These are phyloP conservation scores for Chalciporus piperatus DNA, from an alignment of 768 basidiomycete species.

Conservation along the genomic window DNA sequence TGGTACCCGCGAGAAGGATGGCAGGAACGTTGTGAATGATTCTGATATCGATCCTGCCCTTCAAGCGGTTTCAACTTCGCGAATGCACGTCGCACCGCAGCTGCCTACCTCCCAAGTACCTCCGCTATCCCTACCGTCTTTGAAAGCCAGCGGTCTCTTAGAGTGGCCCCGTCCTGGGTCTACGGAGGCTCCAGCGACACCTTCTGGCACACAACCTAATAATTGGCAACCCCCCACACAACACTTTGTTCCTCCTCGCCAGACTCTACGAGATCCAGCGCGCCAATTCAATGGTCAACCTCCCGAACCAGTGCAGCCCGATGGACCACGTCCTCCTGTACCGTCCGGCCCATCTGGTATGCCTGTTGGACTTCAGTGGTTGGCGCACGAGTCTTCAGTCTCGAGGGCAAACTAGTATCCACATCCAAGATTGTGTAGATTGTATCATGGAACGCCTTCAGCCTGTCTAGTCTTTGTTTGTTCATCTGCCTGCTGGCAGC, in stretches of 20 bases:
- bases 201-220: slow-evolving; percentile 9
- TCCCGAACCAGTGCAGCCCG: background rate
- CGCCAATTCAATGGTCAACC: slow-evolving; percentile 16
- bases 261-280: slow-evolving; percentile 17
- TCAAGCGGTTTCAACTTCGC: slow-evolving; percentile 22
- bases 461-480: background rate
- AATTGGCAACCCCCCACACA: slow-evolving; percentile 26
- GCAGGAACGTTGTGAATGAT: slow-evolving; percentile 24
- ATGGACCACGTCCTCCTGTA: slow-evolving; percentile 15
- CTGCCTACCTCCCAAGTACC: slow-evolving; percentile 2
- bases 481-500: background rate
- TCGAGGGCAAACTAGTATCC: slow-evolving; percentile 23
- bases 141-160: slow-evolving; percentile 71
- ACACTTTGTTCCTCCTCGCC: slow-evolving; percentile 19
- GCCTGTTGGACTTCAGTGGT: slow-evolving; percentile 70
- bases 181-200: slow-evolving; percentile 19
- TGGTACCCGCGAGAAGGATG: slow-evolving; percentile 28
- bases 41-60: slow-evolving; percentile 33
- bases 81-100: slow-evolving; percentile 17
- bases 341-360: slow-evolving; percentile 35
- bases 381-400: slow-evolving; percentile 56
- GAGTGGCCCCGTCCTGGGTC: slow-evolving; percentile 51
- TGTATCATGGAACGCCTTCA: background rate
- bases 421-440: background rate
- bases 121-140: slow-evolving; percentile 59